phyloP scores from a whole-genome alignment of 2,329 filamentous ascomycete genomes.

The Neofusicoccum sp. region DNA sequence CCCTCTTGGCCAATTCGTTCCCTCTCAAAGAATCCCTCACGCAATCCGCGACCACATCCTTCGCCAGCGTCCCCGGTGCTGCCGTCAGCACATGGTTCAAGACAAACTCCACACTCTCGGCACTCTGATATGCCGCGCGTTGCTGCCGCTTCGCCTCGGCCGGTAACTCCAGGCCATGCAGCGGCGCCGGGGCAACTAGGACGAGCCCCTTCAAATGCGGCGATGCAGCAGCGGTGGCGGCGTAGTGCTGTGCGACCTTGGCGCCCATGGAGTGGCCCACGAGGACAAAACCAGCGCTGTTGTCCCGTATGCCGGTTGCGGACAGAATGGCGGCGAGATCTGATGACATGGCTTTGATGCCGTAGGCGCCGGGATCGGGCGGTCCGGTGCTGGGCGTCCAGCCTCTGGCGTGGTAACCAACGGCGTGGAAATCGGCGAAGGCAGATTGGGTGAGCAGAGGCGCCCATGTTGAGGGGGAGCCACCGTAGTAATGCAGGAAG shows the following conservation, averaged over 20 bases:
- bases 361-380: conserved; percentile 26
- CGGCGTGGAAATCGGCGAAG: conserved; percentile 18
- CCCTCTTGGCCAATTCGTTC: conserved; percentile 30
- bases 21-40: conserved; percentile 33
- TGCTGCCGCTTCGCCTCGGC: conserved; percentile 36
- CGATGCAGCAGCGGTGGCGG: conserved; percentile 9
- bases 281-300: conserved; percentile 28
- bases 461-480: conserved; percentile 30
- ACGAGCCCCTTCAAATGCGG: conserved; percentile 31
- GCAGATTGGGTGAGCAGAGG: conserved; percentile 25
- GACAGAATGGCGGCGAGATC: conserved; percentile 26
- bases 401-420: conserved; percentile 35
- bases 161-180: conserved; percentile 32
- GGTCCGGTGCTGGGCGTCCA: conserved; percentile 39
- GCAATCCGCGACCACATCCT: conserved; percentile 11
- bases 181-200: conserved; percentile 36
- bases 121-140: conserved; percentile 31
- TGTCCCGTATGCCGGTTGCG: conserved; percentile 7
- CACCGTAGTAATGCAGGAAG: conserved; percentile 43
- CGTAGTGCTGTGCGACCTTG: conserved; percentile 35
- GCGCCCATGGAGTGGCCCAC: conserved; percentile 43
- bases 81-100: conserved; percentile 33
- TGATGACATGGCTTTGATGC: conserved; percentile 26
- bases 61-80: background rate
- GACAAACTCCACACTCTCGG: conserved; percentile 31